Percentiles rank a stretch among this genome's conserved stretches.
Conservation (phyloP, 345 rosid genomes). For the Cardamine occulta region DNA sequence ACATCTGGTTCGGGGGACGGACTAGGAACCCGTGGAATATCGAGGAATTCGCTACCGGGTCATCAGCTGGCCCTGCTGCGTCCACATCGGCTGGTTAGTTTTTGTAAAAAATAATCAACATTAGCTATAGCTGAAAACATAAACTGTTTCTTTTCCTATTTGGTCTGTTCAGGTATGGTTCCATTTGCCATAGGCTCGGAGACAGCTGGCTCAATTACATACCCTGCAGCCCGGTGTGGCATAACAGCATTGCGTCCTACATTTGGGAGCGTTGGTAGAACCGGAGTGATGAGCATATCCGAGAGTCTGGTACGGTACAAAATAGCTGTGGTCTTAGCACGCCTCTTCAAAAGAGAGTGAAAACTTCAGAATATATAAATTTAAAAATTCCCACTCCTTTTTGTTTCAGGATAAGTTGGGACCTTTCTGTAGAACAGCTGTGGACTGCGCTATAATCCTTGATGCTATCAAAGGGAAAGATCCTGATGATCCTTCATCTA, state of each 20-base stretch:
- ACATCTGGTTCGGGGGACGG: conserved; percentile 89
- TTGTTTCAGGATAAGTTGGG: conserved; percentile 78
- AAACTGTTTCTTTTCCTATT: not conserved
- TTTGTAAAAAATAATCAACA: not conserved
- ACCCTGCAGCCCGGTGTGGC: conserved; percentile 82
- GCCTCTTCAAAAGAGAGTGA: not conserved
- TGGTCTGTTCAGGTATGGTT: conserved; percentile 59
- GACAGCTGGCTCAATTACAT: conserved; percentile 87
- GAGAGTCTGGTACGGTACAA: conserved; percentile 67
- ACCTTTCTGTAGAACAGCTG: conserved; percentile 61
- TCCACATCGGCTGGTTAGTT: conserved; percentile 75
- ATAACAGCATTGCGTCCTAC: conserved; percentile 88
- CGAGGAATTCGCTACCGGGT: conserved; percentile 85
- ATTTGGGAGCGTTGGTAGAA: conserved; percentile 77
- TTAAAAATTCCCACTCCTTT: conserved; percentile 2
- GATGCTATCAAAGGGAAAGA: conserved; percentile 79
- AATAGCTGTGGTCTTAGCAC: not conserved
- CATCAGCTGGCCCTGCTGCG: conserved; percentile 96
- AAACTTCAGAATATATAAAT: not conserved
- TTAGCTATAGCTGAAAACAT: not conserved
- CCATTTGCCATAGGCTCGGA: conserved; percentile 97
- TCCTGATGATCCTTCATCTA: conserved; percentile 77
- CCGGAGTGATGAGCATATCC: conserved; percentile 91
- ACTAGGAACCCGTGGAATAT: conserved; percentile 96
- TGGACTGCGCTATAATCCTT: conserved; percentile 66